Evolutionary conservation across 352 stramenopile genomes (phyloP).

Genomic region (Globisporangium solare): DNA sequence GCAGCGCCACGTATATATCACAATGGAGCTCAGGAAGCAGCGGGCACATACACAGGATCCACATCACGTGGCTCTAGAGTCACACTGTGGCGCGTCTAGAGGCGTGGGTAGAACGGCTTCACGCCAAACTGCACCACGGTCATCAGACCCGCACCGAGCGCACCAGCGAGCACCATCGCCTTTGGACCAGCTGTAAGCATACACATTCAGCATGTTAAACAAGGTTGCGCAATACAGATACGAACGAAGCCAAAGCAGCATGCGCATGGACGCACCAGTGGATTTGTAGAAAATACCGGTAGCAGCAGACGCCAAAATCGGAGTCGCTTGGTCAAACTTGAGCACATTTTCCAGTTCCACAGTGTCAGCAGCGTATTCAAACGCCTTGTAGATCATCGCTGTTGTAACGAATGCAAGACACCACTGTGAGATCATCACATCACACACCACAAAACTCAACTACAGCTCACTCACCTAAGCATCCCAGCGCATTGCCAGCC

Average conservation of each 20-base stretch:
- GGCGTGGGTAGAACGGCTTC: slow-evolving; percentile 77
- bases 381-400: slow-evolving; percentile 87
- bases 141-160: slow-evolving; percentile 76
- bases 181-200: slow-evolving; percentile 46
- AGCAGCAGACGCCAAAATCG: slow-evolving; percentile 74
- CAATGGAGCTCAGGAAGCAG: too few relatives aligned
- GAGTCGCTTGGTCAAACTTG: slow-evolving; percentile 80
- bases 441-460: slow-evolving; percentile 2
- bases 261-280: slow-evolving; percentile 28
- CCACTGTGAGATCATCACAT: slow-evolving; percentile 12
- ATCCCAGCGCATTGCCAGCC: slow-evolving; percentile 77
- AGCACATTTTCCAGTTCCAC: slow-evolving; percentile 78
- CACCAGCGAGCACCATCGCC: slow-evolving; percentile 79
- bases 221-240: too few relatives aligned
- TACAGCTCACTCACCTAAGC: slow-evolving; percentile 43
- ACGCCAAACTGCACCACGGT: slow-evolving; percentile 82
- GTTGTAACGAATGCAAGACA: slow-evolving; percentile 19
- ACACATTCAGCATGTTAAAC: neutral
- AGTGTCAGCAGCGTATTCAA: slow-evolving; percentile 77
- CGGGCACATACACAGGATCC: too few relatives aligned
- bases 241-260: neutral
- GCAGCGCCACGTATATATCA: too few relatives aligned
- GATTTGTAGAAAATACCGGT: slow-evolving; percentile 87
- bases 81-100: slow-evolving; percentile 33
- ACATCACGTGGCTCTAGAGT: too few relatives aligned